phyloP scores from a whole-genome alignment of 306 rosid genomes.

The Carpinus viminea region DNA sequence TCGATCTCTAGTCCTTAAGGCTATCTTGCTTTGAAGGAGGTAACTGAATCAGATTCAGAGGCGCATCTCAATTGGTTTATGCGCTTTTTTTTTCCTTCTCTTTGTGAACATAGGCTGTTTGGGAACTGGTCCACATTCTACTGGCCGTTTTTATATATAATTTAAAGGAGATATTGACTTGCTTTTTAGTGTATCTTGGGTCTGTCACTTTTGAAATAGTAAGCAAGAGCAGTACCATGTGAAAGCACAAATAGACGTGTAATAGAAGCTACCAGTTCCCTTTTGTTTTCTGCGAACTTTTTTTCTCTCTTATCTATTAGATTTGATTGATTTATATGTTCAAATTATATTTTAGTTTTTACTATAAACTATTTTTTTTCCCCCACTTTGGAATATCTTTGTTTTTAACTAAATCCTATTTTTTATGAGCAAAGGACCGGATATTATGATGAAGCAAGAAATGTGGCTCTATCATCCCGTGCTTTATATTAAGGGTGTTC shows the following conservation, averaged over 20 bases:
- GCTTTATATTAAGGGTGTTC: too few species aligned
- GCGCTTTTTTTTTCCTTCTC: not conserved
- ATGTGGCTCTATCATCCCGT: slow-evolving; percentile 78
- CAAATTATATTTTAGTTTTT: not conserved
- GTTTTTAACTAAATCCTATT: slow-evolving; percentile 16
- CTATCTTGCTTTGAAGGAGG: not conserved
- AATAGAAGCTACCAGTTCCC: not conserved
- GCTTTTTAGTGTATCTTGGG: not conserved
- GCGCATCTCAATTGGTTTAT: not conserved
- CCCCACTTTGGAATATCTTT: not conserved
- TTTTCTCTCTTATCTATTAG: too few species aligned
- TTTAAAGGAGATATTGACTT: not conserved
- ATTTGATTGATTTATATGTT: not conserved
- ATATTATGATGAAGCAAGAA: slow-evolving; percentile 89
- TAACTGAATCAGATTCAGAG: slow-evolving; percentile 1
- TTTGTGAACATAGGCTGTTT: not conserved
- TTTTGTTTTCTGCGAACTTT: not conserved
- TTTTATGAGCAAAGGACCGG: slow-evolving; percentile 59
- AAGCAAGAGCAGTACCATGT: not conserved
- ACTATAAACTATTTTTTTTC: not conserved
- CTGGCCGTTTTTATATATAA: not conserved
- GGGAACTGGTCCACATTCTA: not conserved
- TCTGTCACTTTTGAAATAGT: not conserved
- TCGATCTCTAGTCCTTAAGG: not conserved
- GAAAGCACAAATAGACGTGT: not conserved